phyloP scores from a whole-genome alignment of 1,284 basidiomycete species.

The Testicularia cyperi region DNA sequence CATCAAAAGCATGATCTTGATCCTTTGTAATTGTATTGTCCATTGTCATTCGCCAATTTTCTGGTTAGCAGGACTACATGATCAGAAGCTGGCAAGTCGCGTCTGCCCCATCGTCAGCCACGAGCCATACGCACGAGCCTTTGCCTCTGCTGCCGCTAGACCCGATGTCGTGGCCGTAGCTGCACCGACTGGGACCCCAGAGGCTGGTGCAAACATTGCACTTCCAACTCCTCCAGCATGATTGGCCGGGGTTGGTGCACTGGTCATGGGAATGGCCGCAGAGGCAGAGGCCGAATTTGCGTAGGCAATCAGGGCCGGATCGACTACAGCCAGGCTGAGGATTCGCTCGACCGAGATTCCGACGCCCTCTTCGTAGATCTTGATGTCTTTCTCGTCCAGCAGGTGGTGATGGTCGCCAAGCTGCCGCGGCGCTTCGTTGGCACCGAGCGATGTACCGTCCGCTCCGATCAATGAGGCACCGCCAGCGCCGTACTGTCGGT shows the following conservation, averaged over 20 bases:
- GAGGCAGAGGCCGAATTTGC: constrained; percentile 14
- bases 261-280: too few species aligned
- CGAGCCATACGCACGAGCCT: constrained; percentile 31
- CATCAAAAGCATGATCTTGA: too few species aligned
- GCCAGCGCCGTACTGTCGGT: neutral
- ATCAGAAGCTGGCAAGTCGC: constrained; percentile 25
- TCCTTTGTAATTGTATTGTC: too few species aligned
- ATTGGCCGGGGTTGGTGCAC: too few species aligned
- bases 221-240: too few species aligned
- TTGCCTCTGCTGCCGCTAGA: constrained; percentile 23
- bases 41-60: too few species aligned
- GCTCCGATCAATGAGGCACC: neutral
- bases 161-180: neutral
- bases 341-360: constrained; percentile 12
- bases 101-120: constrained; percentile 41
- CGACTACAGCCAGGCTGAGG: constrained; percentile 9
- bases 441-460: too few species aligned
- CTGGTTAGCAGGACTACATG: too few species aligned
- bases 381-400: constrained; percentile 38
- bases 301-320: constrained; percentile 28
- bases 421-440: too few species aligned
- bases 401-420: constrained; percentile 10
- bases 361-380: constrained; percentile 44
- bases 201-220: too few species aligned
- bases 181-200: neutral